A percentile compares a stretch with the other conserved stretches of the same genome.
These are phyloP conservation scores for Suhomyces ambrosiae DNA, from an alignment of 1,139 yeast genomes.

Conservation along the genomic window DNA sequence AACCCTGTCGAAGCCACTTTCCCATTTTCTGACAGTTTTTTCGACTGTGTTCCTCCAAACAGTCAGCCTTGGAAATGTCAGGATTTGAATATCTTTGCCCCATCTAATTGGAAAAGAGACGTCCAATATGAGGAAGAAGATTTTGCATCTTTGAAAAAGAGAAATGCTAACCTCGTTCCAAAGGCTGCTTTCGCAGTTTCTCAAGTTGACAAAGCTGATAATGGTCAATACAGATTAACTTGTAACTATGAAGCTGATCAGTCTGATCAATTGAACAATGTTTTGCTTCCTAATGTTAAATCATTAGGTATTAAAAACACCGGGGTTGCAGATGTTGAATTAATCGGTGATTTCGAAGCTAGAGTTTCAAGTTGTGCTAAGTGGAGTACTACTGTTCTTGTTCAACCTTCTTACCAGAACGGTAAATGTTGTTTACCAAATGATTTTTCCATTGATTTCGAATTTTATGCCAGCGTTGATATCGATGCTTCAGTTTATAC, in stretches of 20 bases:
- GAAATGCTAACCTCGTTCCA: constrained; percentile 22
- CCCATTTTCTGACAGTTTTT: constrained; percentile 11
- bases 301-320: constrained; percentile 22
- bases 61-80: constrained; percentile 9
- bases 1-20: constrained; percentile 14
- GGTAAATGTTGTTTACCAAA: constrained; percentile 28
- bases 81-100: constrained; percentile 8
- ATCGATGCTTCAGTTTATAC: constrained; percentile 6
- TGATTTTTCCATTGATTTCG: constrained; percentile 15
- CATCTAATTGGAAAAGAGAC: constrained; percentile 17
- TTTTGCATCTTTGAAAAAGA: constrained; percentile 28
- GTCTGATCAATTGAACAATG: constrained; percentile 19
- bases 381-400: constrained; percentile 25
- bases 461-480: constrained; percentile 11
- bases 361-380: constrained; percentile 18
- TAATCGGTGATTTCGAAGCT: constrained; percentile 16
- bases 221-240: constrained; percentile 22
- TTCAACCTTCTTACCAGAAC: constrained; percentile 19
- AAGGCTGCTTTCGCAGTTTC: constrained; percentile 28
- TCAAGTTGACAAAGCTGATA: constrained; percentile 21
- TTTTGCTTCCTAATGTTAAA: constrained; percentile 19
- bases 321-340: constrained; percentile 21
- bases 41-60: constrained; percentile 8
- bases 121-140: constrained; percentile 26
- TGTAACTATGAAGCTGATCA: constrained; percentile 26